A percentile compares a stretch with the other conserved stretches of the same genome.
phyloP scores from a whole-genome alignment of 768 basidiomycete species.

The Tremella yokohamensis region DNA sequence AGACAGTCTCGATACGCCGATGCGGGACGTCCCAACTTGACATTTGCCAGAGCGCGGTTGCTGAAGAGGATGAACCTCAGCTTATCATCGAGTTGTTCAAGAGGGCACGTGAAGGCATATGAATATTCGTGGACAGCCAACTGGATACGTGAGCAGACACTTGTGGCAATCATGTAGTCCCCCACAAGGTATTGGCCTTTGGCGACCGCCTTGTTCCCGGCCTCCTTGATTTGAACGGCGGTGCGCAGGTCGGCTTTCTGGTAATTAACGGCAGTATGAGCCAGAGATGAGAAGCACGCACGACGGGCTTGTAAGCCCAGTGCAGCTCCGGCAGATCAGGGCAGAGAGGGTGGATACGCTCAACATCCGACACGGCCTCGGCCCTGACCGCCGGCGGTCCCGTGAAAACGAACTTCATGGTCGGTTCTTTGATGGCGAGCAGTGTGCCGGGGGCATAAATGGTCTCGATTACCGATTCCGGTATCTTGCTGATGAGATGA shows the following conservation, averaged over 20 bases:
- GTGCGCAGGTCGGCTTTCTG: not conserved
- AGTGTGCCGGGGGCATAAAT: conserved; percentile 6
- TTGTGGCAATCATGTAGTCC: not conserved
- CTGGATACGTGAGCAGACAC: not conserved
- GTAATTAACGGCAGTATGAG: not conserved
- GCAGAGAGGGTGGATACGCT: not conserved
- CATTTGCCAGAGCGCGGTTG: conserved; percentile 13
- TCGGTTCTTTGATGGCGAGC: conserved; percentile 11
- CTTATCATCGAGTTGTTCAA: not conserved
- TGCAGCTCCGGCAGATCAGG: not conserved
- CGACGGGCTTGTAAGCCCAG: conserved; percentile 5
- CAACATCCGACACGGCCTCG: conserved; percentile 1
- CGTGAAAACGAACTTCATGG: not conserved
- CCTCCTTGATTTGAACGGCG: not conserved
- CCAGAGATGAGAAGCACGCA: not conserved
- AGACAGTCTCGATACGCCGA: conserved; percentile 13
- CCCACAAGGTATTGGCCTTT: not conserved
- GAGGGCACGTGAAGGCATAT: not conserved
- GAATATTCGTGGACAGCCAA: conserved; percentile 4
- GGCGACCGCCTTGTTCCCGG: conserved; percentile 7
- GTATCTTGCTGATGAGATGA: not conserved
- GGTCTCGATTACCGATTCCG: not conserved
- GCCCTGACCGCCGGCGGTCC: not conserved
- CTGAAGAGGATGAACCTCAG: conserved; percentile 3
- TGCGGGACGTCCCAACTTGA: not conserved